A percentile compares a stretch with the other conserved stretches of the same genome.
phyloP scores from a whole-genome alignment of 352 stramenopile genomes.

The Hyphochytrium catenoides region DNA sequence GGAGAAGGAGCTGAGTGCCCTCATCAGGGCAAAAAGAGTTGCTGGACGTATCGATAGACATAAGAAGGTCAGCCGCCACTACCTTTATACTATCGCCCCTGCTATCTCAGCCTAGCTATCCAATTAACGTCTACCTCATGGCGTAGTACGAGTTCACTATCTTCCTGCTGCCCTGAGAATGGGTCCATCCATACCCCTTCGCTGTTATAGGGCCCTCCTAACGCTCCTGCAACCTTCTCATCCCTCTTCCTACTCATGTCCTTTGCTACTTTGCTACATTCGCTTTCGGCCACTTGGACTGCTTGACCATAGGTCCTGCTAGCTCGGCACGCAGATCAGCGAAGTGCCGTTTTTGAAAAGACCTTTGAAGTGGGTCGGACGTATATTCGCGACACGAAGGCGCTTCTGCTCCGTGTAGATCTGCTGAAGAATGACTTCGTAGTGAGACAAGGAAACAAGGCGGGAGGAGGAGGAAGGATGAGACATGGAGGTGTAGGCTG shows the following conservation, averaged over 20 bases:
- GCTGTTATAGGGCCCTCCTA: too few species aligned
- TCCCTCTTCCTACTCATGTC: too few species aligned
- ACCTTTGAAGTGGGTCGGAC: slow-evolving; percentile 49
- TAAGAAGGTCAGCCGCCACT: slow-evolving; percentile 45
- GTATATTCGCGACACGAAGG: slow-evolving; percentile 47
- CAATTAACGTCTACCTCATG: too few species aligned
- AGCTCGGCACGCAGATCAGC: slow-evolving; percentile 45
- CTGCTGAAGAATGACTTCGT: slow-evolving; percentile 57
- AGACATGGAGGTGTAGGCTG: too few species aligned
- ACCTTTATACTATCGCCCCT: too few species aligned
- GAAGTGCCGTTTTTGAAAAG: slow-evolving; percentile 37
- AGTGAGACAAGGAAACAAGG: slow-evolving; percentile 20
- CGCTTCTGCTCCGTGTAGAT: slow-evolving; percentile 54
- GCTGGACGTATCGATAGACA: slow-evolving; percentile 62
- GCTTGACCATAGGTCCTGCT: slow-evolving; percentile 28
- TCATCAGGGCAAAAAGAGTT: slow-evolving; percentile 43
- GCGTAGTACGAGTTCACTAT: too few species aligned
- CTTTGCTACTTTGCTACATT: too few species aligned
- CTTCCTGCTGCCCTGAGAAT: too few species aligned
- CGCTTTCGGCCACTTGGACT: slow-evolving; percentile 1
- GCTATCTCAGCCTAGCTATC: too few species aligned
- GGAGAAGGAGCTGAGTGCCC: slow-evolving; percentile 42
- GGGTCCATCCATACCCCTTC: too few species aligned
- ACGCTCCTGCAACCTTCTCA: too few species aligned
- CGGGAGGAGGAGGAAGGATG: too few species aligned